These are phyloP conservation scores for Exophiala phaeomuriformis DNA, from an alignment of 2,329 filamentous ascomycete genomes.

Conservation along the genomic window DNA sequence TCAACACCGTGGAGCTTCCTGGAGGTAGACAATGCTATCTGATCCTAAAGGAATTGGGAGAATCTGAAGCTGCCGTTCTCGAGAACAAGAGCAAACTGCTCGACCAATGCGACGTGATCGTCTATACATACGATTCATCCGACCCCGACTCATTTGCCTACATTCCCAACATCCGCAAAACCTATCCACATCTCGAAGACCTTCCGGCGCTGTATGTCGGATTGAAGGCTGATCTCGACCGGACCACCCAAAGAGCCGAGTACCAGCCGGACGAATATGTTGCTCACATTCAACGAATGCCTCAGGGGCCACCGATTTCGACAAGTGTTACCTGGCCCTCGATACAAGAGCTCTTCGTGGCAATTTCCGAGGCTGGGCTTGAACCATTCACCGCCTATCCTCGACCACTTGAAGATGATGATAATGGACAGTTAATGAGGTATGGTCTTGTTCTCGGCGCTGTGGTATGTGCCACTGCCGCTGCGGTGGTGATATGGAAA, in stretches of 20 bases:
- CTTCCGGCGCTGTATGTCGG: slow-evolving; percentile 87
- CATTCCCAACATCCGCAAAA: slow-evolving; percentile 70
- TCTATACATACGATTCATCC: slow-evolving; percentile 93
- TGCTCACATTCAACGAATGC: slow-evolving; percentile 67
- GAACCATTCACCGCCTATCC: slow-evolving; percentile 84
- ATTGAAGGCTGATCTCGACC: slow-evolving; percentile 90
- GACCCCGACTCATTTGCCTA: slow-evolving; percentile 94
- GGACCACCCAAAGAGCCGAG: slow-evolving; percentile 90
- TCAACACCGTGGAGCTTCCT: slow-evolving; percentile 92
- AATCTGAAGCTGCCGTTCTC: slow-evolving; percentile 78
- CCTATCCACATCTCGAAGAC: slow-evolving; percentile 77
- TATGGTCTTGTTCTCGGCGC: slow-evolving; percentile 81
- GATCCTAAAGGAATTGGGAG: slow-evolving; percentile 88
- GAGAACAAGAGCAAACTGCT: slow-evolving; percentile 79
- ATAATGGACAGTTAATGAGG: slow-evolving; percentile 60
- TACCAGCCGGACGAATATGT: slow-evolving; percentile 90
- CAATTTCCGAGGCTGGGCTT: slow-evolving; percentile 82
- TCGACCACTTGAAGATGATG: slow-evolving; percentile 70
- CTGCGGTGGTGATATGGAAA: slow-evolving; percentile 55
- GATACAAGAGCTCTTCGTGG: slow-evolving; percentile 89
- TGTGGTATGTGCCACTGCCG: slow-evolving; percentile 51
- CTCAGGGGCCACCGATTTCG: slow-evolving; percentile 67
- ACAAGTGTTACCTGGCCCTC: slow-evolving; percentile 92
- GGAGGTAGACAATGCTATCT: slow-evolving; percentile 96
- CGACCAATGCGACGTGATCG: slow-evolving; percentile 86